Evolutionary conservation across 257 asterid species (phyloP), one percentile per base, ranked within the genome.

Genomic region (Capsicum rhomboideum): DNA sequence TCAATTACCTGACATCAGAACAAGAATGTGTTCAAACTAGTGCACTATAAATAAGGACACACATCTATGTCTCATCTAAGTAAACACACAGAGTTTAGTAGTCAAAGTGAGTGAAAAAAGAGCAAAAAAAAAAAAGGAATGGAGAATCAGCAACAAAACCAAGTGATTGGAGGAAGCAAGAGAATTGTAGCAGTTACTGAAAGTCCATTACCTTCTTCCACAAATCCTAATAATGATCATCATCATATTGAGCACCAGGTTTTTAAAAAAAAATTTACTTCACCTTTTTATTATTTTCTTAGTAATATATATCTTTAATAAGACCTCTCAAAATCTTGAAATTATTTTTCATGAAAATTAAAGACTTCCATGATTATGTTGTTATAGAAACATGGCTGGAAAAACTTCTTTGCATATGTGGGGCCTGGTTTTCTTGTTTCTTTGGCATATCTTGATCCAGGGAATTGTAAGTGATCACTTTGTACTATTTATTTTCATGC

Each of bases 351-450:
- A 44, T 21, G n/a, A 1, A 42, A 42, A n/a, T 20, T 71, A 42
- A 10, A n/a, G 18, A 69, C 6, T 69, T 40, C 1, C 0, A 21
- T 42, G 11, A 37, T n/a, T 61, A 37, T 49, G 44, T 2, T 52
- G 20, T 52, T 34, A 12, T 63, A 94, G 98, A 92, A 92, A 83
- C 90, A 97, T 7, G 98, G 97, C 66, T 96, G 98, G 98, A 94
- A 79, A 83, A 95, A 90, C 8, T 92, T 94, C 88, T 85, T 94
- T 71, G 49, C 89, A 2, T 91, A 87, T 85, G 92, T 94, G 58
- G 99, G 99, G 55, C 99, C 98, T 67, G 99, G 99, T 40, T 94
- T 96, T 71, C 91, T 96, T 68, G 99, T 96, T 74, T 96, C 99
- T 8, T 34, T 96, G 84, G 98, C 99, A 42, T 96, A 96, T 83